phyloP scores from a whole-genome alignment of 192 early-diverging fungal genomes.

The Podila epicladia region DNA sequence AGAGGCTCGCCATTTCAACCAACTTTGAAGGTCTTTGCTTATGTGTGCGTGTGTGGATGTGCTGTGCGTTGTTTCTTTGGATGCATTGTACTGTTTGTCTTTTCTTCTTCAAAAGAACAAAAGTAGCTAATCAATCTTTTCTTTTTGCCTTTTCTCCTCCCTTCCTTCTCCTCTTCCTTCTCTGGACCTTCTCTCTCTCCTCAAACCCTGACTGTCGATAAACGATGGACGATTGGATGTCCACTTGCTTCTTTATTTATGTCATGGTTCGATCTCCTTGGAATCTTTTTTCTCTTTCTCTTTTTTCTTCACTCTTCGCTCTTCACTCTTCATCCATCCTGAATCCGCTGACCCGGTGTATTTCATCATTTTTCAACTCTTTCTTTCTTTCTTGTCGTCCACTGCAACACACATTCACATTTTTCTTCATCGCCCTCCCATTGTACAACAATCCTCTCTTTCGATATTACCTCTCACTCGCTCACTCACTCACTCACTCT shows the following conservation, averaged over 20 bases:
- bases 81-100: neutral
- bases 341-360: neutral
- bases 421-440: neutral
- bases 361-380: neutral
- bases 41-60: neutral
- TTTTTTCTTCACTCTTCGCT: neutral
- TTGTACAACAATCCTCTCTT: neutral
- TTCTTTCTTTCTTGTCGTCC: neutral
- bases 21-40: neutral
- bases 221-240: neutral
- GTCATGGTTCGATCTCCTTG: slow-evolving; percentile 1
- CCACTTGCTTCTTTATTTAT: neutral
- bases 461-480: neutral
- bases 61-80: neutral
- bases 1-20: neutral
- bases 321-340: neutral
- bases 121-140: slow-evolving; percentile 7
- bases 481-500: neutral
- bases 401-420: neutral
- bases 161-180: neutral
- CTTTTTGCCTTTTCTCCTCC: neutral
- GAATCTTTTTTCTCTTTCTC: neutral
- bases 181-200: neutral
- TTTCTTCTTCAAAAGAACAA: neutral
- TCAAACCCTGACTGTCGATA: neutral